Conservation (phyloP, 2,329 filamentous ascomycete genomes). For the Cladorrhinum sp. region DNA sequence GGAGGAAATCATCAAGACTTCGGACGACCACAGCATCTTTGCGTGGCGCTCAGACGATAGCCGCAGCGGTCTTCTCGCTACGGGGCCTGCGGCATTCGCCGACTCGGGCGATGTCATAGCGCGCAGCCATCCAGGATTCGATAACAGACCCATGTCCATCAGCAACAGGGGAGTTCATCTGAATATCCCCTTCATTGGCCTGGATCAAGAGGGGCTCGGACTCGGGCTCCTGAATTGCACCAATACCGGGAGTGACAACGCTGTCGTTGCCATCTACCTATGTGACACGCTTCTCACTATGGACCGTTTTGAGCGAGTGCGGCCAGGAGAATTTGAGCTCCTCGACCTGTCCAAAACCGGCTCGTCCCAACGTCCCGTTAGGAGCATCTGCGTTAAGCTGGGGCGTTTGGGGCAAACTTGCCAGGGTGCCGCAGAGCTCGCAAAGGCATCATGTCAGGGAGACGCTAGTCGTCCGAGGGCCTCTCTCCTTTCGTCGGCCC, state of each 20-base stretch:
- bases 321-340: neutral
- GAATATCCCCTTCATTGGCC: neutral
- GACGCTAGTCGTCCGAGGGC: no score
- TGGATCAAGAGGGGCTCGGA: neutral
- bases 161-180: neutral
- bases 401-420: neutral
- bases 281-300: neutral
- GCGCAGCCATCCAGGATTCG: neutral
- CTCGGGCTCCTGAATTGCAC: neutral
- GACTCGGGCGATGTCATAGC: neutral
- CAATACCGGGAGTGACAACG: neutral
- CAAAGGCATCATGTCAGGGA: neutral
- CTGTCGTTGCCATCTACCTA: neutral
- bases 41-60: neutral
- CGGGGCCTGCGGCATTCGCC: neutral
- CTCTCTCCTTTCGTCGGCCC: neutral
- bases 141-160: neutral
- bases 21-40: neutral
- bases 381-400: neutral
- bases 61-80: neutral
- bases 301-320: neutral
- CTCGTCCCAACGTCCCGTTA: neutral
- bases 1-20: slow-evolving; percentile 27
- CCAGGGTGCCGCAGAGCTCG: neutral
- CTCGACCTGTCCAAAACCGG: neutral